These are phyloP conservation scores for Deinandra increscens DNA, from an alignment of 129 eudicot species.

Conservation along the genomic window DNA sequence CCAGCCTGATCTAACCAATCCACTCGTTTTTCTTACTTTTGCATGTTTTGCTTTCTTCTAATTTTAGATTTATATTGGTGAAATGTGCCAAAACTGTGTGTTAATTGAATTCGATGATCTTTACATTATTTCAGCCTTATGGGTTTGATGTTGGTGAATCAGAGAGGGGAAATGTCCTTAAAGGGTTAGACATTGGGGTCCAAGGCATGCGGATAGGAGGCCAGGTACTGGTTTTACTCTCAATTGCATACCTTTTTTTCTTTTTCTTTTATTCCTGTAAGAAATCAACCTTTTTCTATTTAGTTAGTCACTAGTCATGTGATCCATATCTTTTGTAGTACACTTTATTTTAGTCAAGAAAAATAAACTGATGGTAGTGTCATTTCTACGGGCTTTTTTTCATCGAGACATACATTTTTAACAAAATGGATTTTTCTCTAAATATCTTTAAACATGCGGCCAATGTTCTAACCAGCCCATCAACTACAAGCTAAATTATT, in stretches of 20 bases:
- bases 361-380: no score
- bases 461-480: no score
- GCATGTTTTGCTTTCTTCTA: background rate
- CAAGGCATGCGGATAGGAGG: slow-evolving; percentile 97
- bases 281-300: background rate
- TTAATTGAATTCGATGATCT: background rate
- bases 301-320: background rate
- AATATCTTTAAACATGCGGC: no score
- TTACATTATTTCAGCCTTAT: slow-evolving; percentile 64
- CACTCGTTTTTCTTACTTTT: background rate
- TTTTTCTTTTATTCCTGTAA: background rate
- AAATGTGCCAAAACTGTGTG: background rate
- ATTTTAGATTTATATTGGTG: background rate
- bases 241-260: background rate
- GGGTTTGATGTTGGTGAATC: slow-evolving; percentile 97
- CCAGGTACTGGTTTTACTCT: slow-evolving; percentile 48
- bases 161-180: slow-evolving; percentile 85
- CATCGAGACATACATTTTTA: no score
- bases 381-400: no score
- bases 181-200: slow-evolving; percentile 88
- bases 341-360: no score
- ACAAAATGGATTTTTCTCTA: no score
- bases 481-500: no score
- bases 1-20: background rate
- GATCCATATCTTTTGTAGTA: no score